These are phyloP conservation scores for Lactarius indigo DNA, from an alignment of 768 basidiomycete species.

Conservation along the genomic window DNA sequence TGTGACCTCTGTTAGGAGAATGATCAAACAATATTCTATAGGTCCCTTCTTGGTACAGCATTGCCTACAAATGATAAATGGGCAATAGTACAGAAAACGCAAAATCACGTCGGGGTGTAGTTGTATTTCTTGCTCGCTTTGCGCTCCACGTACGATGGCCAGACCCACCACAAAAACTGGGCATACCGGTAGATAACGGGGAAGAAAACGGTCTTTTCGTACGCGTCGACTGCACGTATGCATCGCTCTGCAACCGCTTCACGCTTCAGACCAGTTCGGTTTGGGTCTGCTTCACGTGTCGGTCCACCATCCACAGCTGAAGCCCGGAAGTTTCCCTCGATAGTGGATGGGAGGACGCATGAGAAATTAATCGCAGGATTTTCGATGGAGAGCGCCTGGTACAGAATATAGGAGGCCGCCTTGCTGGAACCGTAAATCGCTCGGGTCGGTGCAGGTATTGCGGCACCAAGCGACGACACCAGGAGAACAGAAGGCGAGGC, in stretches of 20 bases:
- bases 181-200: conserved; percentile 46
- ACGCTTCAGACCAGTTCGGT: conserved; percentile 54
- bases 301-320: conserved; percentile 67
- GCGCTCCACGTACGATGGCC: conserved; percentile 55
- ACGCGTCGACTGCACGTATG: conserved; percentile 54
- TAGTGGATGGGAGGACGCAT: conserved; percentile 60
- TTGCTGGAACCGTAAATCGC: conserved; percentile 84
- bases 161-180: conserved; percentile 62
- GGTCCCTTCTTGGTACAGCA: not conserved
- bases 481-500: conserved; percentile 69
- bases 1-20: not conserved
- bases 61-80: not conserved
- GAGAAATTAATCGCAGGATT: conserved; percentile 67
- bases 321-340: conserved; percentile 76
- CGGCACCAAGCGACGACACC: conserved; percentile 72
- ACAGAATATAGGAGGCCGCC: conserved; percentile 71
- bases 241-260: conserved; percentile 58
- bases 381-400: conserved; percentile 76
- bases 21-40: not conserved
- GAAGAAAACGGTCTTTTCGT: conserved; percentile 57
- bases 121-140: conserved; percentile 63
- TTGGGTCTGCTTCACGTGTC: conserved; percentile 45
- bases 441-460: conserved; percentile 83
- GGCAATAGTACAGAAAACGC: not conserved
- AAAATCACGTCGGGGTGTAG: conserved; percentile 33